Percentiles rank a stretch among this genome's conserved stretches.
Conservation (phyloP, 495 filamentous ascomycete genomes). For the Sabuloglossum arenarium region DNA sequence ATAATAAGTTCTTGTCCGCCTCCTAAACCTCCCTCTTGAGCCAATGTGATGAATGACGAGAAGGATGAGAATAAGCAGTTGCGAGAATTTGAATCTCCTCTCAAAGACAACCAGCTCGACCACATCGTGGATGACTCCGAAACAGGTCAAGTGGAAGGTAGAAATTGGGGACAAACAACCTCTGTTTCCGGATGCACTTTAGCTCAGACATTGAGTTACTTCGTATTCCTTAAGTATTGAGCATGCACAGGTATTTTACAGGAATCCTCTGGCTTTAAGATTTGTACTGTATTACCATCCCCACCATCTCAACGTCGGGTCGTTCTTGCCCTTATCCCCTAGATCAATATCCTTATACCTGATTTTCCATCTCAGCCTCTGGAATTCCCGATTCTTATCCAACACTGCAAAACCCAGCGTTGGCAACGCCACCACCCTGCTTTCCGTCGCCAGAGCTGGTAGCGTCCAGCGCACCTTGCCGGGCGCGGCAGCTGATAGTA, state of each 20-base stretch:
- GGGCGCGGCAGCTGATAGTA: slow-evolving; percentile 20
- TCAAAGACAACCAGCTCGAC: too few species aligned
- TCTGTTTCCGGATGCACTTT: too few species aligned
- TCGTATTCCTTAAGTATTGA: background rate
- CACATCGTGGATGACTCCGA: too few species aligned
- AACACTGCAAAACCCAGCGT: slow-evolving; percentile 23
- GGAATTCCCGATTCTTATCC: slow-evolving; percentile 13
- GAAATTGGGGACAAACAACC: too few species aligned
- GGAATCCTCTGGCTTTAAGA: background rate
- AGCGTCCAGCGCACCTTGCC: slow-evolving; percentile 31
- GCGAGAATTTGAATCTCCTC: too few species aligned
- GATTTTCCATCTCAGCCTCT: slow-evolving; percentile 23
- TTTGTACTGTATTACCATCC: background rate
- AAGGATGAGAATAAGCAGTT: too few species aligned
- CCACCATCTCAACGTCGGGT: background rate
- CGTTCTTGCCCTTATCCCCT: background rate
- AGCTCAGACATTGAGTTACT: too few species aligned
- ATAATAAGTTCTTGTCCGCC: too few species aligned
- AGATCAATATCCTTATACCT: slow-evolving; percentile 21
- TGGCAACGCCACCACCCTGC: slow-evolving; percentile 25
- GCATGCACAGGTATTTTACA: background rate
- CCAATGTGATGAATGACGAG: too few species aligned
- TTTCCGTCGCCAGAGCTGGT: slow-evolving; percentile 22
- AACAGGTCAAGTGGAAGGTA: too few species aligned
- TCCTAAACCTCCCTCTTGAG: too few species aligned